Percentiles rank a stretch among this genome's conserved stretches.
Conservation (phyloP, 768 basidiomycete species). For the Mycena leptocephala region DNA sequence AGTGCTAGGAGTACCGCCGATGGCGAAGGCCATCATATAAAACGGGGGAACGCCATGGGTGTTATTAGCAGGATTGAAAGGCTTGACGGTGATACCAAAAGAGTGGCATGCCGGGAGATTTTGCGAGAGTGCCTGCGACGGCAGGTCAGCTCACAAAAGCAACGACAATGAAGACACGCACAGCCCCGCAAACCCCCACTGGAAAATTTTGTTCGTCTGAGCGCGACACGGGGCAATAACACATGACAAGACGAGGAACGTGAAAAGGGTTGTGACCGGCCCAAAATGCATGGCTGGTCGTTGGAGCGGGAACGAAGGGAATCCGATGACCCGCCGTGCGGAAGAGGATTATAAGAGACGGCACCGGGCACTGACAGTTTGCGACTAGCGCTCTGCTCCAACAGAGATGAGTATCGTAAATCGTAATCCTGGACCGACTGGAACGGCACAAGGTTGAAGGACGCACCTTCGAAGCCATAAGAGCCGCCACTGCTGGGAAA, state of each 20-base stretch:
- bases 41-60: constrained; percentile 50
- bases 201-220: constrained; percentile 30
- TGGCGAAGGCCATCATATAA: constrained; percentile 53
- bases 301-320: constrained; percentile 12
- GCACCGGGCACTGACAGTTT: constrained; percentile 38
- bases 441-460: neutral
- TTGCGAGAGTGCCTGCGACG: constrained; percentile 29
- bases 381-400: constrained; percentile 39
- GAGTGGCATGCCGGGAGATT: constrained; percentile 42
- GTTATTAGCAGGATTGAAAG: constrained; percentile 38
- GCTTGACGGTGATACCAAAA: constrained; percentile 39
- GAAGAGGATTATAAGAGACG: constrained; percentile 25
- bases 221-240: constrained; percentile 23
- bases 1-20: constrained; percentile 44
- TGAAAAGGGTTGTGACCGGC: constrained; percentile 28
- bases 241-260: constrained; percentile 31
- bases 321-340: constrained; percentile 28
- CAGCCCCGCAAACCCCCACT: constrained; percentile 29
- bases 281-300: constrained; percentile 32
- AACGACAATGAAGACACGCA: neutral
- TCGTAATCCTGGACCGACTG: neutral
- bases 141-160: neutral
- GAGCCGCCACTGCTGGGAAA: constrained; percentile 32
- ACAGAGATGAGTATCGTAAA: neutral
- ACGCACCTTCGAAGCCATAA: constrained; percentile 35